Conservation (phyloP, 331 rosid species). For the Phaseolus coccineus region DNA sequence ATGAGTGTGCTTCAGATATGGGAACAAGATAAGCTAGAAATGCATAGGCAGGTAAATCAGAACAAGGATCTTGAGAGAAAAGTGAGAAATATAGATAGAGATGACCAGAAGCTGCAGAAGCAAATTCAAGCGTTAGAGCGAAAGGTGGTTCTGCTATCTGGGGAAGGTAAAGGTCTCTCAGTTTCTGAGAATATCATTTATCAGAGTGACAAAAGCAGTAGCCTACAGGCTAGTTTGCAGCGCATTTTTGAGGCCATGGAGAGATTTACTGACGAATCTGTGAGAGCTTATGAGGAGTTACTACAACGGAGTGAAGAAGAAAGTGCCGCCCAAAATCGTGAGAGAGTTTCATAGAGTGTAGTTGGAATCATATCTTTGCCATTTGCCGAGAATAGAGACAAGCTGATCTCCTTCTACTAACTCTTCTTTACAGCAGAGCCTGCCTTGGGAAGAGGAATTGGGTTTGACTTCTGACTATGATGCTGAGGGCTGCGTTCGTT, state of each 20-base stretch:
- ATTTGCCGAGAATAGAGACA: slow-evolving; percentile 3
- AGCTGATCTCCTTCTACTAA: slow-evolving; percentile 30
- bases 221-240: slow-evolving; percentile 79
- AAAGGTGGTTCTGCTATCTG: slow-evolving; percentile 62
- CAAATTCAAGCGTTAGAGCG: slow-evolving; percentile 79
- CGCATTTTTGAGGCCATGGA: slow-evolving; percentile 94
- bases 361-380: slow-evolving; percentile 5
- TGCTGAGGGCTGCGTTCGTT: slow-evolving; percentile 6
- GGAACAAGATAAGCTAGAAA: slow-evolving; percentile 81
- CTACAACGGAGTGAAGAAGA: slow-evolving; percentile 74
- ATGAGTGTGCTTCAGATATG: slow-evolving; percentile 73
- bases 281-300: slow-evolving; percentile 76
- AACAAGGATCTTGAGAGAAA: slow-evolving; percentile 76
- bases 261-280: slow-evolving; percentile 70
- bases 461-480: slow-evolving; percentile 9
- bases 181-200: slow-evolving; percentile 62
- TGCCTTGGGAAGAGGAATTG: slow-evolving; percentile 27
- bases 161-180: slow-evolving; percentile 60
- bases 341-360: slow-evolving; percentile 46
- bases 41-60: slow-evolving; percentile 65
- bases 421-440: slow-evolving; percentile 27
- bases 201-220: slow-evolving; percentile 70
- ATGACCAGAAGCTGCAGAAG: slow-evolving; percentile 83
- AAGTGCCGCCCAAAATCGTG: slow-evolving; percentile 50
- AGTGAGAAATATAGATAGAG: slow-evolving; percentile 69